A percentile compares a stretch with the other conserved stretches of the same genome.
Evolutionary conservation across 768 basidiomycete species (phyloP).

Genomic region (Tephrocybe sp.): DNA sequence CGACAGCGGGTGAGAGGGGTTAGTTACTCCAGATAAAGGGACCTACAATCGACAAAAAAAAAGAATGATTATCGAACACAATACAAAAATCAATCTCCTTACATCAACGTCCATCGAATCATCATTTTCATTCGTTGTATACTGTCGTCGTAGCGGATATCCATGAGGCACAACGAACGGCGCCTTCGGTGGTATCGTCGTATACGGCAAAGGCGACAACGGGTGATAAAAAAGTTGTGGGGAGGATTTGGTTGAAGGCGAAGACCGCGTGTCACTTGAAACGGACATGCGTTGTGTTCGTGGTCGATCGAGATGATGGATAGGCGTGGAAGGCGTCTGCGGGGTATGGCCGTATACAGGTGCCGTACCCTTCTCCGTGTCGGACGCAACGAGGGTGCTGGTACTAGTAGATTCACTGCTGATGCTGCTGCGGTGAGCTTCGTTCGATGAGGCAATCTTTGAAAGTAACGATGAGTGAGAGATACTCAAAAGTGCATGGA

Average conservation of each 20-base stretch:
- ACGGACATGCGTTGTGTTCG: neutral
- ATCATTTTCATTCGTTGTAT: neutral
- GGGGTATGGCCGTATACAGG: neutral
- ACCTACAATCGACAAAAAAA: no score
- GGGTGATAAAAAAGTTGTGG: neutral
- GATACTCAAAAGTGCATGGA: neutral
- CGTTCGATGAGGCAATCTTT: conserved; percentile 7
- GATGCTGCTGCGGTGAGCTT: neutral
- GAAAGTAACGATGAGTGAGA: neutral
- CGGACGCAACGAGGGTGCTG: conserved; percentile 5
- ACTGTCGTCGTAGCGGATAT: neutral
- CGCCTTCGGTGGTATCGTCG: conserved; percentile 2
- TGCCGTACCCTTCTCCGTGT: conserved; percentile 3
- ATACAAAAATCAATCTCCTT: no score
- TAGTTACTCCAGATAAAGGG: no score
- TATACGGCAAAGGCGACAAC: conserved; percentile 1
- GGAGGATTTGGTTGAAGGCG: neutral
- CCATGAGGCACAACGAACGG: neutral
- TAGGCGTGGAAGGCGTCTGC: neutral
- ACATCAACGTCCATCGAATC: neutral
- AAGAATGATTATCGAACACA: no score
- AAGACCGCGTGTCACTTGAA: neutral
- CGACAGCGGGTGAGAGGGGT: no score
- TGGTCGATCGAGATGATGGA: neutral
- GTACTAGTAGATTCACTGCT: conserved; percentile 7